These are phyloP conservation scores for Diaporthe vexans DNA, from an alignment of 2,329 filamentous ascomycete genomes.

Conservation along the genomic window DNA sequence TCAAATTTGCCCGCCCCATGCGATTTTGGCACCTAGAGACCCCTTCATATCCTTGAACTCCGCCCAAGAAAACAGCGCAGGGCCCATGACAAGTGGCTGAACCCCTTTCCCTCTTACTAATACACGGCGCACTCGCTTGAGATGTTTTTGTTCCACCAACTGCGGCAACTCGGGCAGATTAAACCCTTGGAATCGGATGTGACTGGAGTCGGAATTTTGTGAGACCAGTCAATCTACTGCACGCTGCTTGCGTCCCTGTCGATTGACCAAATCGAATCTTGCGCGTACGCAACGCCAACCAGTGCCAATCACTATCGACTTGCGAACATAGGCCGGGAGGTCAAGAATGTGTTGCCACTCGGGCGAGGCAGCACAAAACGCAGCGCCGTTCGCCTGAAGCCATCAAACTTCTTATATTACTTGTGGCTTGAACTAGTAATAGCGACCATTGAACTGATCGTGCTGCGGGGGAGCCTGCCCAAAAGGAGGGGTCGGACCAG, in stretches of 20 bases:
- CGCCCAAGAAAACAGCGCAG: background rate
- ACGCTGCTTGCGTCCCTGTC: background rate
- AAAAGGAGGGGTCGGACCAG: conserved; percentile 35
- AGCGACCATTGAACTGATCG: conserved; percentile 39
- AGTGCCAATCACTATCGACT: background rate
- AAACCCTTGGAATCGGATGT: background rate
- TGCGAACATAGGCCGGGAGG: background rate
- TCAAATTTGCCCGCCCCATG: background rate
- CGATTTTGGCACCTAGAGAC: conserved; percentile 18
- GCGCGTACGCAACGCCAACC: background rate
- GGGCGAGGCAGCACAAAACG: background rate
- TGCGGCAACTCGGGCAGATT: background rate
- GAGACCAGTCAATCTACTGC: background rate
- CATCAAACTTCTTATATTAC: too few relatives aligned
- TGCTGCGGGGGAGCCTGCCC: conserved; percentile 40
- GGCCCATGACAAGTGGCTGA: background rate
- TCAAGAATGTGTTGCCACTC: background rate
- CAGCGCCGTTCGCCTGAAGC: background rate
- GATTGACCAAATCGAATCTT: background rate
- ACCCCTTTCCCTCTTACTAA: background rate
- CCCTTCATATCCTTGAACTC: conserved; percentile 15
- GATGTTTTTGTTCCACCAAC: background rate
- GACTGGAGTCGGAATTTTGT: too few relatives aligned
- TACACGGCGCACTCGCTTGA: background rate
- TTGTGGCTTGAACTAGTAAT: conserved; percentile 35